Base-by-base conservation (phyloP, 2,329 filamentous ascomycete genomes). In the Incumbomyces delicatus region DNA sequence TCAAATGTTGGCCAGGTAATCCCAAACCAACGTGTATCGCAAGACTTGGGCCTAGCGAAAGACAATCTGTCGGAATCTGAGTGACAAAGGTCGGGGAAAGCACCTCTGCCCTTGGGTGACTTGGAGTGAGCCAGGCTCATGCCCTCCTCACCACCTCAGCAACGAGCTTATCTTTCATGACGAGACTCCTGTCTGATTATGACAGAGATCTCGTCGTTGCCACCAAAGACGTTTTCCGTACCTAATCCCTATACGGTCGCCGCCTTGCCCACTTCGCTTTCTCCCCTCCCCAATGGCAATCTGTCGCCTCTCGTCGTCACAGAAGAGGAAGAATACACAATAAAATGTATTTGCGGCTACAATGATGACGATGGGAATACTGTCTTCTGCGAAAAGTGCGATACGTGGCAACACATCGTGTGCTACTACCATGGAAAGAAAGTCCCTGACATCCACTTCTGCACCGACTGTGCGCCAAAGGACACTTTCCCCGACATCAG, bases 381-480 rank as follows among this genome's bases (percentile, higher is more conserved):
- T 50, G 94, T 98, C 52, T 87, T 89, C 67, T 98, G 92, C 74
- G 92, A 96, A 64, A 79, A 76, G 49, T 98, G 92, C 74, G 86
- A 95, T 63, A 92, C 88, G 41, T 98, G 92, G 92, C 92, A 98
- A 68, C 92, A 98, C 67, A 94, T 95, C 59, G 83, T 88, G 63
- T 98, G 92, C 69, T 96, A 94, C 69, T 96, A 96, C 64, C 85
- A 87, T 58, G 77, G 62, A 76, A 81, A 64, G 74, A 85, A 73
- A 75, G 85, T 69, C 68, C 89, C 64, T 66, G 83, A 72, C 75
- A 74, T 85, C 47, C 90, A 98, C 70, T 87, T 83, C 47, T 98
- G 92, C 69, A 80, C 81, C 59, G 87, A 95, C 58, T 98, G 92
- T 71, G 80, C 84, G 50, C 88, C 89, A 14, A 45, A 45, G 33